phyloP scores from a whole-genome alignment of 495 filamentous ascomycete genomes.

The Melanomma pulvis-pyrius region DNA sequence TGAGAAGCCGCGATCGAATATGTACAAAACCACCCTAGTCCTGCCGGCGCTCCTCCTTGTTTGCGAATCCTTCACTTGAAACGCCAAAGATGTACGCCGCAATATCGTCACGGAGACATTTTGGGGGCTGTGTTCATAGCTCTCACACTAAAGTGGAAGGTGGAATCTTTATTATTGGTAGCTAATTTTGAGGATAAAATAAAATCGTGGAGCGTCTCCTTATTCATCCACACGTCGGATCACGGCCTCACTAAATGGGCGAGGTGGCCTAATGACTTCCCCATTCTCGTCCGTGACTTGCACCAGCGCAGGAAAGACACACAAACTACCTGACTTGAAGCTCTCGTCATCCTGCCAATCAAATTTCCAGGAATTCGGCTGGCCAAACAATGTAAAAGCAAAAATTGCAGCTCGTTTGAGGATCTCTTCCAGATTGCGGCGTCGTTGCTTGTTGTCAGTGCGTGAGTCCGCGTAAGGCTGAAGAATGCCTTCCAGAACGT shows the following conservation, averaged over 20 bases:
- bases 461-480: conserved; percentile 35
- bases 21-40: conserved; percentile 14
- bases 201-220: background rate
- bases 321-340: conserved; percentile 34
- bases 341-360: conserved; percentile 39
- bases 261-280: conserved; percentile 27
- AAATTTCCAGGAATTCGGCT: conserved; percentile 43
- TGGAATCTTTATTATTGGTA: background rate
- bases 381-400: conserved; percentile 46
- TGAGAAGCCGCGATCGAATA: background rate
- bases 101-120: background rate
- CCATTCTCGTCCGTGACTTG: conserved; percentile 43
- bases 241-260: conserved; percentile 40
- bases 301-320: conserved; percentile 45
- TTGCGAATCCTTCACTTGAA: background rate
- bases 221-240: conserved; percentile 35
- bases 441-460: conserved; percentile 32
- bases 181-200: background rate
- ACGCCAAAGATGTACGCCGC: background rate
- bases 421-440: conserved; percentile 44
- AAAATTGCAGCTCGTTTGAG: conserved; percentile 44
- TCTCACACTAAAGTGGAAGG: background rate
- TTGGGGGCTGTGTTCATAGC: background rate
- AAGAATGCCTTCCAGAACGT: conserved; percentile 37
- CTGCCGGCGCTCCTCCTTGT: background rate